These are phyloP conservation scores for Haplographium delicatum DNA, from an alignment of 495 filamentous ascomycete species.

Conservation along the genomic window DNA sequence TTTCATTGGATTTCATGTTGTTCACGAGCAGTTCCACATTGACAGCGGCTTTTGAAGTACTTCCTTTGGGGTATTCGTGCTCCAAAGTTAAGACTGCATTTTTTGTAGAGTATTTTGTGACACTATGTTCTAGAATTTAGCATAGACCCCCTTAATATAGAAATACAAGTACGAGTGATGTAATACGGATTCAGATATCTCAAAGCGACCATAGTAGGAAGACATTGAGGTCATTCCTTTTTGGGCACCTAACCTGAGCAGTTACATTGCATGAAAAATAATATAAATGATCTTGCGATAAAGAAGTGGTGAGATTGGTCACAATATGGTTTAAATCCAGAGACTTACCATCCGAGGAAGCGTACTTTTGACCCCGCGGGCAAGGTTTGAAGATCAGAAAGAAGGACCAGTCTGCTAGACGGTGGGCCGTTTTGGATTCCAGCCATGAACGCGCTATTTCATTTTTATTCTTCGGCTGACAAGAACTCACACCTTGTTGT, in stretches of 20 bases:
- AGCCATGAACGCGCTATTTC: no score
- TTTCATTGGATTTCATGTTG: slow-evolving; percentile 55
- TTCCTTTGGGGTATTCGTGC: slow-evolving; percentile 55
- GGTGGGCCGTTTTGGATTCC: slow-evolving; percentile 21
- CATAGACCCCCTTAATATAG: no score
- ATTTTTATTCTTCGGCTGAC: no score
- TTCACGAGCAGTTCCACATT: slow-evolving; percentile 68
- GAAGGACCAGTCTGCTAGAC: slow-evolving; percentile 13
- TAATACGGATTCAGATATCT: no score
- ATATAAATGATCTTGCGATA: no score
- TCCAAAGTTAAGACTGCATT: slow-evolving; percentile 59
- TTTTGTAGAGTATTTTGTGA: slow-evolving; percentile 57
- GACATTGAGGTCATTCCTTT: no score
- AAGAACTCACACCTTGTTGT: not conserved
- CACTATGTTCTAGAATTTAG: slow-evolving; percentile 45
- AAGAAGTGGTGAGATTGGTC: no score
- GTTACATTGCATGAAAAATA: no score
- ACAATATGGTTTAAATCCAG: no score
- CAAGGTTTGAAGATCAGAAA: slow-evolving; percentile 19
- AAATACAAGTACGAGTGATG: no score
- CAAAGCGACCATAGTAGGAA: no score
- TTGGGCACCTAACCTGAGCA: no score
- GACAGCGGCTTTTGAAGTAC: slow-evolving; percentile 46
- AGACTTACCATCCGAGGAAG: slow-evolving; percentile 90
- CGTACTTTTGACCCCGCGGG: slow-evolving; percentile 68